Conservation (phyloP, 1,284 basidiomycete species). For the Fereydounia khargensis region DNA sequence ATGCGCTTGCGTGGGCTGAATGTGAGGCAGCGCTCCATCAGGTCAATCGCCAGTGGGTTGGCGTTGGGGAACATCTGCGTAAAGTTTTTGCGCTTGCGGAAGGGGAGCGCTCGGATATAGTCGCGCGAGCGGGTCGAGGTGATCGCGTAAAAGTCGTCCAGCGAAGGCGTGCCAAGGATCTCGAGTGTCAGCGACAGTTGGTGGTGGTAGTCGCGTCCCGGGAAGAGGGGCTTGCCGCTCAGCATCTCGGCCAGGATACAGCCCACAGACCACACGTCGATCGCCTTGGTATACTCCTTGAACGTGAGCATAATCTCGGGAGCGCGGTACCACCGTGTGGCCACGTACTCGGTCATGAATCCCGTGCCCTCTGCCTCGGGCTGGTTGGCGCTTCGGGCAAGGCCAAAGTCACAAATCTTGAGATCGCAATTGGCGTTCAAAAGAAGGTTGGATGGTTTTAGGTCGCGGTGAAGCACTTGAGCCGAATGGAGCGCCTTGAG, state of each 20-base stretch:
- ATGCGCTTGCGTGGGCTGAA: conserved; percentile 59
- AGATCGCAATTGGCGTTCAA: conserved; percentile 55
- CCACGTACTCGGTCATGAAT: conserved; percentile 58
- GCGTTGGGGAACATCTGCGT: conserved; percentile 74
- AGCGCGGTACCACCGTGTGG: conserved; percentile 55
- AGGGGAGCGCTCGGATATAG: conserved; percentile 88
- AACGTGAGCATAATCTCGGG: conserved; percentile 58
- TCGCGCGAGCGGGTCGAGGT: conserved; percentile 82
- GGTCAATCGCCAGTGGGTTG: conserved; percentile 67
- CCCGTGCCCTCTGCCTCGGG: conserved; percentile 53
- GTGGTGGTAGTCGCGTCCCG: conserved; percentile 64
- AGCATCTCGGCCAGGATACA: conserved; percentile 96
- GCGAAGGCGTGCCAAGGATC: conserved; percentile 64
- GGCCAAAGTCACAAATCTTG: conserved; percentile 58
- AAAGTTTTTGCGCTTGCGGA: conserved; percentile 81
- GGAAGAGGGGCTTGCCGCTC: conserved; percentile 83
- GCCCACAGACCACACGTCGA: conserved; percentile 78
- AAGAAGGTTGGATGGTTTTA: conserved; percentile 54
- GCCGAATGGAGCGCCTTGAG: conserved; percentile 57
- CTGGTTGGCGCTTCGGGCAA: conserved; percentile 53
- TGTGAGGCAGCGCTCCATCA: conserved; percentile 83
- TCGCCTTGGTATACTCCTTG: conserved; percentile 58
- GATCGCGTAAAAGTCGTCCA: conserved; percentile 67
- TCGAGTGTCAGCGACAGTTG: conserved; percentile 65
- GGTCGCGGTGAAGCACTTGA: conserved; percentile 53